Percentiles rank a stretch among this genome's conserved stretches.
Conservation (phyloP, 108 stramenopile genomes). For the Fragilaria radians region DNA sequence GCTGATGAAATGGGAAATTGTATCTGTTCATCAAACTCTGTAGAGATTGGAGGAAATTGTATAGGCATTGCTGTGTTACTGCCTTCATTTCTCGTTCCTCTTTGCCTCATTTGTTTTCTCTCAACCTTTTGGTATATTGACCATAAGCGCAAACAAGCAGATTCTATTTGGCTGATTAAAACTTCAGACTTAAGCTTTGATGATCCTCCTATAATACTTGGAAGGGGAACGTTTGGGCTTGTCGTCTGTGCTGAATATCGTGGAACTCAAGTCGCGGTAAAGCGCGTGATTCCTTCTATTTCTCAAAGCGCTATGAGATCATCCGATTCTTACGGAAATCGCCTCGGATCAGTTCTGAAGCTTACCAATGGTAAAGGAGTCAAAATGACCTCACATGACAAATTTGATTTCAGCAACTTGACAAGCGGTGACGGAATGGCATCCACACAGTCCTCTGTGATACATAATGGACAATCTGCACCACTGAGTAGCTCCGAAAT, state of each 20-base stretch:
- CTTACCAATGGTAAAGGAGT: neutral
- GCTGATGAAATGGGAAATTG: slow-evolving; percentile 11
- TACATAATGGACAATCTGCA: no score
- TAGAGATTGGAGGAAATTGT: slow-evolving; percentile 9
- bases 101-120: slow-evolving; percentile 1
- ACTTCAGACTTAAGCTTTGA: slow-evolving; percentile 29
- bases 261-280: slow-evolving; percentile 35
- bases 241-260: slow-evolving; percentile 34
- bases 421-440: neutral
- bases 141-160: slow-evolving; percentile 21
- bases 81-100: slow-evolving; percentile 4
- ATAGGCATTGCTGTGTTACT: neutral
- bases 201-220: slow-evolving; percentile 29
- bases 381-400: neutral
- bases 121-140: slow-evolving; percentile 8
- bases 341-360: neutral
- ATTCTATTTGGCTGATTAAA: slow-evolving; percentile 41
- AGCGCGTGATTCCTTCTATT: slow-evolving; percentile 25
- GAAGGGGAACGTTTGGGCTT: slow-evolving; percentile 26
- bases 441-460: neutral
- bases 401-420: slow-evolving; percentile 4
- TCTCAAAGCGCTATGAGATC: neutral
- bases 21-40: slow-evolving; percentile 1
- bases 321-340: neutral
- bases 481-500: neutral